These are phyloP conservation scores for Nadsonia starkeyi-henricii DNA, from an alignment of 1,139 yeast species.

Conservation along the genomic window DNA sequence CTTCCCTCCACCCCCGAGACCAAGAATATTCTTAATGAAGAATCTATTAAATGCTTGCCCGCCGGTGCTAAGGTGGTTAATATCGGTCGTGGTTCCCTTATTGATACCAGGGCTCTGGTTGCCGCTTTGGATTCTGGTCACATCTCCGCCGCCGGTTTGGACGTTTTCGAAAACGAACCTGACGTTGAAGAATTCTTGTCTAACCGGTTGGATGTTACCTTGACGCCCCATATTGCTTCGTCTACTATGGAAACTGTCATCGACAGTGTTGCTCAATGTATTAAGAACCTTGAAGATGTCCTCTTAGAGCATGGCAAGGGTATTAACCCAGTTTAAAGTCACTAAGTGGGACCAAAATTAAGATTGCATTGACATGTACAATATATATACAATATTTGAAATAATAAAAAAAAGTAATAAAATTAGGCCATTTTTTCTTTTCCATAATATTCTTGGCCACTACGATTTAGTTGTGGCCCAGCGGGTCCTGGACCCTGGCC, in stretches of 20 bases:
- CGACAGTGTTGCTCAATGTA: conserved; percentile 31
- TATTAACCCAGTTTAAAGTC: neutral
- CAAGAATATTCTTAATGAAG: conserved; percentile 37
- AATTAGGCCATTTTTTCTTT: no score
- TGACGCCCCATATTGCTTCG: conserved; percentile 70
- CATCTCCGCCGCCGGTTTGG: conserved; percentile 61
- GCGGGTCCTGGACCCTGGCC: no score
- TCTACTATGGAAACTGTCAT: conserved; percentile 39
- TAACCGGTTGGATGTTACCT: conserved; percentile 50
- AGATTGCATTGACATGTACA: no score
- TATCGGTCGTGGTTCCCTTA: conserved; percentile 63
- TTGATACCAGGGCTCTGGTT: conserved; percentile 61
- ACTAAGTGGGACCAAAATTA: neutral
- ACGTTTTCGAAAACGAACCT: conserved; percentile 67
- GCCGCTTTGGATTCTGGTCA: conserved; percentile 55
- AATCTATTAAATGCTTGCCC: conserved; percentile 34
- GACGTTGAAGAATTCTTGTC: conserved; percentile 37
- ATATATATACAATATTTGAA: no score
- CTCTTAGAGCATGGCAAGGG: conserved; percentile 1
- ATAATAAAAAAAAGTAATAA: no score
- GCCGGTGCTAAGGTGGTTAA: conserved; percentile 53
- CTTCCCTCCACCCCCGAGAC: conserved; percentile 57
- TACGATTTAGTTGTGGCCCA: no score
- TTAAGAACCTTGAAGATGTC: conserved; percentile 32
- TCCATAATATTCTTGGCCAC: no score